phyloP scores from a whole-genome alignment of 2,329 filamentous ascomycete genomes.

The Sporothrix sp. region DNA sequence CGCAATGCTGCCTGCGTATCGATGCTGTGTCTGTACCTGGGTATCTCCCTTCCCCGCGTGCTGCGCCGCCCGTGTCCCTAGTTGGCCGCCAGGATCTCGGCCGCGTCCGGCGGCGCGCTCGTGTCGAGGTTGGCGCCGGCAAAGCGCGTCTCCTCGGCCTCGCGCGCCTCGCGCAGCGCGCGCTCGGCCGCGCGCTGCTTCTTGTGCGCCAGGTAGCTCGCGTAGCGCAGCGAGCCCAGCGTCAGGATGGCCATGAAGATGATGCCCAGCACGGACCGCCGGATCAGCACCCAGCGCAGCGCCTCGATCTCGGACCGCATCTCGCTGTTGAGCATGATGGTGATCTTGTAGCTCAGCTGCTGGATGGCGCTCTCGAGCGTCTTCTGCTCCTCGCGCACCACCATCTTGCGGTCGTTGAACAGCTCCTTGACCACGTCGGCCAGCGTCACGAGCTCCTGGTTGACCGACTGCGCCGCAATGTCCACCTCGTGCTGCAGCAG shows the following conservation, averaged over 20 bases:
- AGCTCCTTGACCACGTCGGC: constrained; percentile 91
- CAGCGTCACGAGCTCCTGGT: constrained; percentile 69
- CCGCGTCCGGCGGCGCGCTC: constrained; percentile 40
- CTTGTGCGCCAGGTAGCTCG: constrained; percentile 45
- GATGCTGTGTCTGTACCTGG: too few relatives aligned
- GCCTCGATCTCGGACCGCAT: constrained; percentile 86
- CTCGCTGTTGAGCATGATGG: constrained; percentile 79
- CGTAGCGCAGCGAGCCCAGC: constrained; percentile 49
- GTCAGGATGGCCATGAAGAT: constrained; percentile 56
- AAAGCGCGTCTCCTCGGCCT: constrained; percentile 34
- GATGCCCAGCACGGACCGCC: constrained; percentile 54
- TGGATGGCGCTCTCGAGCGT: constrained; percentile 78
- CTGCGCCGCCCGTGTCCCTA: too few relatives aligned
- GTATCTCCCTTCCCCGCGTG: too few relatives aligned
- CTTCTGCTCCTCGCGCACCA: constrained; percentile 78
- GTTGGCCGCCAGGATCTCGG: constrained; percentile 48
- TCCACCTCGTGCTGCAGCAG: constrained; percentile 93
- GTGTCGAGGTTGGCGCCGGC: constrained; percentile 35
- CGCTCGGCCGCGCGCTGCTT: constrained; percentile 37
- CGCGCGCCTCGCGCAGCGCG: constrained; percentile 26
- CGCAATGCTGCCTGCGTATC: too few relatives aligned
- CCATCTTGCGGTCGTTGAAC: constrained; percentile 94
- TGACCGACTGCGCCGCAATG: constrained; percentile 73
- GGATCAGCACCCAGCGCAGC: constrained; percentile 73
- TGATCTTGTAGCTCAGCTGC: constrained; percentile 94